Conservation (phyloP, 139 green algal species). For the Tetraselmis chui region DNA sequence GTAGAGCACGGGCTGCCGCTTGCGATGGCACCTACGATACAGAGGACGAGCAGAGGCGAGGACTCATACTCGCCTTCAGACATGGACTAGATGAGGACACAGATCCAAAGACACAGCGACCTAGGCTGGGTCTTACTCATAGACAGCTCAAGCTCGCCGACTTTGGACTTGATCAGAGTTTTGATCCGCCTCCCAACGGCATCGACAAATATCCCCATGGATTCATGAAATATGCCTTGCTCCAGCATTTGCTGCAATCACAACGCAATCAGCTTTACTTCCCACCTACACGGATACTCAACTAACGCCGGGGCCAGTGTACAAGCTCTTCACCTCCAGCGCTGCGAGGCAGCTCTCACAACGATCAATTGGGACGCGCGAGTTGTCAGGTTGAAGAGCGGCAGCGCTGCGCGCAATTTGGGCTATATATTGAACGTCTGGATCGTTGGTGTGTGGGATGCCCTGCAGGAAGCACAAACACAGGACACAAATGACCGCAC, state of each 20-base stretch:
- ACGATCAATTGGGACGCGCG: background rate
- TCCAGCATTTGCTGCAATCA: background rate
- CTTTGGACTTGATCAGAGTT: background rate
- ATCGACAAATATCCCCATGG: background rate
- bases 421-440: background rate
- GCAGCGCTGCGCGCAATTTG: background rate
- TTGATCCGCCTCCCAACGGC: background rate
- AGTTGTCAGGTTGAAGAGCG: background rate
- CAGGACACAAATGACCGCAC: no score
- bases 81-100: no score
- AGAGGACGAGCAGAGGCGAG: no score
- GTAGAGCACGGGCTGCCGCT: background rate
- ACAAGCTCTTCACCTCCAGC: background rate
- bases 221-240: background rate
- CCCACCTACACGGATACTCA: no score
- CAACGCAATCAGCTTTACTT: no score
- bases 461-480: background rate
- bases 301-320: no score
- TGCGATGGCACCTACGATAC: background rate
- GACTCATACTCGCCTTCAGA: no score
- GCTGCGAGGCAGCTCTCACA: background rate
- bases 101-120: no score
- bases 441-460: background rate
- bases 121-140: conserved; percentile 1
- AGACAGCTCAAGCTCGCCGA: background rate